A percentile compares a stretch with the other conserved stretches of the same genome.
These are phyloP conservation scores for Cinnamomum chago DNA, from an alignment of 164 flowering plant species.

Conservation along the genomic window DNA sequence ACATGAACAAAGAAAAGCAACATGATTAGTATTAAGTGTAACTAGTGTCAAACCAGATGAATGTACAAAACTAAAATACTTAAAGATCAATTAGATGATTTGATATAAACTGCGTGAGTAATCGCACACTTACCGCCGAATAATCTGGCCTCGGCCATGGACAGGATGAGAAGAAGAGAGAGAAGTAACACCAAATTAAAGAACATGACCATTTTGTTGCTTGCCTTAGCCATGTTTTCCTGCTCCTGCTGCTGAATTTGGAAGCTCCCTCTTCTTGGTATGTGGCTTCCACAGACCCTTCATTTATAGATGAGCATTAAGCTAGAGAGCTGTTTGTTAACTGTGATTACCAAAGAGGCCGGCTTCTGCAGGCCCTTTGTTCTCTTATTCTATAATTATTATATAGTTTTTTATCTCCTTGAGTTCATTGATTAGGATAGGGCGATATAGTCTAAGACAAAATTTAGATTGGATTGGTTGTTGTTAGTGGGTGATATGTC, in stretches of 20 bases:
- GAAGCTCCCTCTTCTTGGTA: neutral
- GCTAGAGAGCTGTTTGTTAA: neutral
- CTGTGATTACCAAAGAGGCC: conserved; percentile 1
- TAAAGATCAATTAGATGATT: neutral
- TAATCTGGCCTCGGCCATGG: conserved; percentile 5
- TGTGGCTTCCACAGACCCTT: neutral
- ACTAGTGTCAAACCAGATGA: no score
- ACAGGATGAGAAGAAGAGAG: conserved; percentile 6
- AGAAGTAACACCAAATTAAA: neutral
- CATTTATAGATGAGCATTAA: neutral
- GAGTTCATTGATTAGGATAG: no score
- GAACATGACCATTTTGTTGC: conserved; percentile 5
- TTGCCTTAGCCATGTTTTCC: conserved; percentile 2
- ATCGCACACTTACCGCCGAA: neutral
- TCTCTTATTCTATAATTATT: no score
- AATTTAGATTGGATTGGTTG: no score
- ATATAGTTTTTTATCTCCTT: no score
- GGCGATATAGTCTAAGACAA: no score
- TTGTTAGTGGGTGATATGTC: no score
- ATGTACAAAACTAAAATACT: neutral
- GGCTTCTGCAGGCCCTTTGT: neutral
- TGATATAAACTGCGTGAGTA: neutral
- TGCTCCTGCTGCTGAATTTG: neutral
- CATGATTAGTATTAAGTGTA: neutral
- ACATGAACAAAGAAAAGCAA: neutral